Base-by-base conservation (phyloP, 2,329 filamentous ascomycete species). In the Sporothrix sp. region DNA sequence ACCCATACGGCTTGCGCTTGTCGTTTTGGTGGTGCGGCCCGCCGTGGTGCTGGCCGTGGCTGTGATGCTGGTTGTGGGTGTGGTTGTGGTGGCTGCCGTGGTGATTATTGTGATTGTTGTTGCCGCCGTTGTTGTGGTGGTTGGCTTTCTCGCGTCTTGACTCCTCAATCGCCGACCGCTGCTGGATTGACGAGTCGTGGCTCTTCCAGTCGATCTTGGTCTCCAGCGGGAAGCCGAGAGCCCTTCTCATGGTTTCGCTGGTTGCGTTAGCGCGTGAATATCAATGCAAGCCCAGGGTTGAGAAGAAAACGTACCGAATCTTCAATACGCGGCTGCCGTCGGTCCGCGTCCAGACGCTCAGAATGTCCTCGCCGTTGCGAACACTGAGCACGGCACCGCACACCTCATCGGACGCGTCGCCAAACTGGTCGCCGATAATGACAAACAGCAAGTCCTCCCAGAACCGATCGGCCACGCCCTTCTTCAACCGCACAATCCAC, bases 331-430 rank as follows among this genome's bases (percentile, higher is more conserved):
- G 83, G 56, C 89, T 88, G 39, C 89, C 91, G 62, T 95, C 87
- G 61, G 87, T 93, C 66, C 89, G 86, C 50, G 90, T 95, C 93
- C 93, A 98, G 64, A 98, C 89, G 70, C 89, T 96, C 66, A 98
- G 77, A 55, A 97, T 94, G 64, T 98, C 93, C 70, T 98, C 93
- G 38, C 90, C 91, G 62, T 90, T 95, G 56, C 93, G 79, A 56
- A 98, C 87, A 65, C 90, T 97, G 38, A 98, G 76, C 27, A 98
- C 93, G 50, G 87, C 88, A 54, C 93, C 93, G 63, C 91, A 98
- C 37, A 98, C 85, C 66, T 98, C 91, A 59, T 97, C 91, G 46
- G 84, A 81, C 33, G 89, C 90, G 63, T 97, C 93, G 48, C 81
- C 79, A 64, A 98, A 97, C 65, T 96, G 89, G 62, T 97, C 90